Evolutionary conservation across 129 eudicot genomes (phyloP), one percentile per base, ranked within the genome.

Genomic region (Flaveria linearis): DNA sequence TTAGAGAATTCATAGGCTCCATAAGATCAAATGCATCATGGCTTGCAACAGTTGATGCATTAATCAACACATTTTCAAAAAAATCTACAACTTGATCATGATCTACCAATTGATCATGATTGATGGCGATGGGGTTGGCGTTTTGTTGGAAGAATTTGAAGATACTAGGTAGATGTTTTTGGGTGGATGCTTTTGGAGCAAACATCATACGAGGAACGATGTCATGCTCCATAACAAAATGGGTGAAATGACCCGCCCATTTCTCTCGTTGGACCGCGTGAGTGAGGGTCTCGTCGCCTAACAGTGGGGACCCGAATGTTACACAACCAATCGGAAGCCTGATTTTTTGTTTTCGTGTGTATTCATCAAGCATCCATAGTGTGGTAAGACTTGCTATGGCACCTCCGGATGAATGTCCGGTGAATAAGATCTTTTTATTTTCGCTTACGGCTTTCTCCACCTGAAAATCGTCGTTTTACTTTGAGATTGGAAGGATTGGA

Each of bases 341-440:
- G 18, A 50, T 50, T 1, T 36, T 28, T 9, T 14, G 39, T 73
- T 63, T 75, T 74, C 84, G 82, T 15, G 50, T 77, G 85, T 73
- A 80, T 68, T 72, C 77, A 46, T 93, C 96, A 41, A 93, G 79
- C 76, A 83, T 84, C 92, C 96, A 90, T 22, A 93, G 83, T 60
- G 98, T 79, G 75, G 88, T 83, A 70, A 90, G 79, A 68, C 86
- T 88, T 78, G 98, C 97, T n/a, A 77, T 58, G 58, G 91, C 80
- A 53, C 91, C 98, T 47, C 92, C 96, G 0, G 86, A 83, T 36
- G 92, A 86, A 69, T 93, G 96, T 13, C 98, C 97, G 20, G 96
- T 51, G 73, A 90, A 82, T 26, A 93, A 74, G 20, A 90, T 56
- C 56, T 87, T 87, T 78, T 77, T 93, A 5, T 15, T 55, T 12